Percentiles rank a stretch among this genome's conserved stretches.
phyloP scores from a whole-genome alignment of 176 grass and related monocot genomes.

The Eragrostis curvula region DNA sequence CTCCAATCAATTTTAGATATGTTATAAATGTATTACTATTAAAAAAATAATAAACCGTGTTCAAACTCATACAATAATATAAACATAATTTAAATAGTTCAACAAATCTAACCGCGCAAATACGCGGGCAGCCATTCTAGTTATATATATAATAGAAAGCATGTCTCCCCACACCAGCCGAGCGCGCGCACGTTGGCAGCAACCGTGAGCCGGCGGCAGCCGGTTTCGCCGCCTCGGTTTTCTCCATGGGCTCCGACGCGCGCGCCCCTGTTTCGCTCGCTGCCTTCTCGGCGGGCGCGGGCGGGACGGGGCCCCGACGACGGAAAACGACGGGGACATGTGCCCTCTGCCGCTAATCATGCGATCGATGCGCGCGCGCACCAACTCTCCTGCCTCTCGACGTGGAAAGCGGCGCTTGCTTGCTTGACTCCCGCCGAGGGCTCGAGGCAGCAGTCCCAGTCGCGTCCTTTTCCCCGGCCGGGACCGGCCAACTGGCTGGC shows the following conservation, averaged over 20 bases:
- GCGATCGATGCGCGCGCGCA: not conserved
- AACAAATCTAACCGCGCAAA: no score
- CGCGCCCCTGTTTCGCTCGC: not conserved
- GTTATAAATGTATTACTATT: no score
- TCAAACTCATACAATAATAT: no score
- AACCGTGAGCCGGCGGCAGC: not conserved
- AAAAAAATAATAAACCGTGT: no score
- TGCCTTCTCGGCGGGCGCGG: not conserved
- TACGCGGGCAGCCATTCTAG: no score
- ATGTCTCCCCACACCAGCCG: not conserved
- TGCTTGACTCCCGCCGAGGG: not conserved
- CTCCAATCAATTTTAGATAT: no score
- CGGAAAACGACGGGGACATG: slow-evolving; percentile 24
- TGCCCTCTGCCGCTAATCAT: slow-evolving; percentile 3
- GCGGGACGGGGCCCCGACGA: not conserved
- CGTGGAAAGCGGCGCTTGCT: not conserved
- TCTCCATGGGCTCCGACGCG: not conserved
- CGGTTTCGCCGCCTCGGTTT: slow-evolving; percentile 13
- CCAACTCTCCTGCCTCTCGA: slow-evolving; percentile 27
- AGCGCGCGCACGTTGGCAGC: not conserved
- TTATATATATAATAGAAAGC: no score
- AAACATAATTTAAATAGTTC: no score
- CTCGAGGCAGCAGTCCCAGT: not conserved
- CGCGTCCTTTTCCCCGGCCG: slow-evolving; percentile 19
- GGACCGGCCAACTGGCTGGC: slow-evolving; percentile 19